Conservation (phyloP, 139 green algal species). For the Chlamydomonas schloesseri region DNA sequence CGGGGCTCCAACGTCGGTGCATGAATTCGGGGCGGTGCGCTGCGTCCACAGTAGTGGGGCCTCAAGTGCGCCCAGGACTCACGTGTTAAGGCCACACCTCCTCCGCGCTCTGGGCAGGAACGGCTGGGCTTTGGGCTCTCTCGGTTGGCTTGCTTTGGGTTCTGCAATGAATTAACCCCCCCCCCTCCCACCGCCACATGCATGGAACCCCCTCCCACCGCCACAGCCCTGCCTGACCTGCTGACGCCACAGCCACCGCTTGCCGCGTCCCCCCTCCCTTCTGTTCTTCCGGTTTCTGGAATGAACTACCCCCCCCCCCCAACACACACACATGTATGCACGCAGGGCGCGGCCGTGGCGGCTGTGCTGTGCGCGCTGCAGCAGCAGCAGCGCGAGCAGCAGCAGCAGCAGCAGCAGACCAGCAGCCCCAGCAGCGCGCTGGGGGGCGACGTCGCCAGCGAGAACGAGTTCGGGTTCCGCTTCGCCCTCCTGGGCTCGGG, state of each 20-base stretch:
- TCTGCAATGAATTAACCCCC: too few relatives aligned
- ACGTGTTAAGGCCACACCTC: too few relatives aligned
- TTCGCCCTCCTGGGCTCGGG: conserved; percentile 59
- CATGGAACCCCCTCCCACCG: too few relatives aligned
- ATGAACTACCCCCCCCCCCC: background rate
- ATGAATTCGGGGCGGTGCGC: too few relatives aligned
- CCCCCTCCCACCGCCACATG: too few relatives aligned
- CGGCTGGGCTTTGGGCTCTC: too few relatives aligned
- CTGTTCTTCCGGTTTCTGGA: background rate
- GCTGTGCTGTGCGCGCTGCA: conserved; percentile 57
- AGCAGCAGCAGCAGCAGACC: conserved; percentile 6
- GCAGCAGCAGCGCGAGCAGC: conserved; percentile 43
- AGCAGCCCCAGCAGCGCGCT: background rate
- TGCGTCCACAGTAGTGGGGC: too few relatives aligned
- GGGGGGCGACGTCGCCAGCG: background rate
- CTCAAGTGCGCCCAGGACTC: too few relatives aligned
- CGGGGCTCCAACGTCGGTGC: background rate
- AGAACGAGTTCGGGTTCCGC: conserved; percentile 8
- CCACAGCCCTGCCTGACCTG: background rate
- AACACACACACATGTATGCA: background rate
- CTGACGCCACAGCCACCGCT: too few relatives aligned
- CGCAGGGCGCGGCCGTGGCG: conserved; percentile 58
- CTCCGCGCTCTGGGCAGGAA: too few relatives aligned
- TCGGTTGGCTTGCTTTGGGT: too few relatives aligned
- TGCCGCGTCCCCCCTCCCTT: background rate